Percentiles rank a stretch among this genome's conserved stretches.
phyloP scores from a whole-genome alignment of 345 rosid species.

The Rhizophora mangle region DNA sequence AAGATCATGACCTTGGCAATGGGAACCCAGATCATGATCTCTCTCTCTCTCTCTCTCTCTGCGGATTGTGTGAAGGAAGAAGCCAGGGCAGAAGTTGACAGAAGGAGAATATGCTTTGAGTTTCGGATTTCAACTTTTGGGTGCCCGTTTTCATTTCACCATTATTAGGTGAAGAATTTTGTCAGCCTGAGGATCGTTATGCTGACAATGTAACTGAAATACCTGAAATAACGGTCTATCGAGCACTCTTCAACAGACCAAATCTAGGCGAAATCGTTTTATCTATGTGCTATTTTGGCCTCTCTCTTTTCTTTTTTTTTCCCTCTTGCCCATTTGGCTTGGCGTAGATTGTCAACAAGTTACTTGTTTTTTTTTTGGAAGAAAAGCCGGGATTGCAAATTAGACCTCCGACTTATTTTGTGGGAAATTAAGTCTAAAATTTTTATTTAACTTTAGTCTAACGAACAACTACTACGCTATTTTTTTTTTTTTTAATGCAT shows the following conservation, averaged over 20 bases:
- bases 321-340: no score
- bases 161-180: slow-evolving; percentile 21
- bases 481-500: no score
- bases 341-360: no score
- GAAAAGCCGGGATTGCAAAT: no score
- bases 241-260: slow-evolving; percentile 15
- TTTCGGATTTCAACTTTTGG: slow-evolving; percentile 31
- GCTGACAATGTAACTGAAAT: slow-evolving; percentile 36
- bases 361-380: no score
- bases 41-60: slow-evolving; percentile 22
- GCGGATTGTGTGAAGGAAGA: background rate
- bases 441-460: no score
- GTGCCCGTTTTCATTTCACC: slow-evolving; percentile 29
- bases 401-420: no score
- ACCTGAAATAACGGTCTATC: slow-evolving; percentile 60
- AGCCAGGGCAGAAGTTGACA: slow-evolving; percentile 16
- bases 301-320: no score
- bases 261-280: background rate
- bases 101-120: slow-evolving; percentile 6
- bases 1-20: slow-evolving; percentile 49
- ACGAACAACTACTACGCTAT: no score
- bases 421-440: no score
- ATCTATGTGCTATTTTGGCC: background rate
- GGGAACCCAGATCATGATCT: slow-evolving; percentile 48
- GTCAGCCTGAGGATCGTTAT: slow-evolving; percentile 22